Base-by-base conservation (phyloP, 2,329 filamentous ascomycete genomes). In the Colletotrichum chlorophyti region DNA sequence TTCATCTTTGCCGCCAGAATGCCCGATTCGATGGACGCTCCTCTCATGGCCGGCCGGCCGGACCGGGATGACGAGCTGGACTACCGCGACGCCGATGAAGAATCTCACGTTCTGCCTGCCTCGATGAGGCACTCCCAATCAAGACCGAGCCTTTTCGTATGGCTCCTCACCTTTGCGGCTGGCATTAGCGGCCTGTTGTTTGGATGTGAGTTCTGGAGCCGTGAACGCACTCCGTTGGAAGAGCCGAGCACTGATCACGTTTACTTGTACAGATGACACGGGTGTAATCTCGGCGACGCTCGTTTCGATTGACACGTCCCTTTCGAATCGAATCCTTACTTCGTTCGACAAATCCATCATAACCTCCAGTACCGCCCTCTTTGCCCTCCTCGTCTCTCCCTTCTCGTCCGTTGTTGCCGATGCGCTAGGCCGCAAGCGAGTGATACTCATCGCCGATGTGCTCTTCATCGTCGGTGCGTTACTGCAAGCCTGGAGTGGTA, bases 391-490 rank as follows among this genome's bases (percentile, higher is more conserved):
- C 53, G 75, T 85, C 35, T 89, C 87, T 2, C 87, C 88, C 2
- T 78, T 86, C 35, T 84, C 86, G 2, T 88, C 86, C 3, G 64
- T 86, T n/a, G 75, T 89, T 12, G 87, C 87, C 61, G 87, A 90
- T 66, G 71, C 70, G 21, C 73, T 84, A 32, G 87, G 88, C 37
- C 83, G 88, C 21, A 85, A 83, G 61, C 79, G 79, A 57, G 84
- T 89, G 40, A 84, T 91, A 41, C 77, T 89, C 21, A 72, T 83
- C 23, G 86, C 88, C 21, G 87, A 90, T 65, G 63, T 83, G 0
- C 82, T 93, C 11, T 94, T 93, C 70, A 74, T 90, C 4, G 63
- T 81, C 4, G 91, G 91, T 11, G 89, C 91, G 1, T 64, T 88
- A 3, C 68, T 86, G 31, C 91, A 93, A 71, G 86, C 88, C 1